phyloP scores from a whole-genome alignment of 163 green algal species.

The Chloroidium sp. region DNA sequence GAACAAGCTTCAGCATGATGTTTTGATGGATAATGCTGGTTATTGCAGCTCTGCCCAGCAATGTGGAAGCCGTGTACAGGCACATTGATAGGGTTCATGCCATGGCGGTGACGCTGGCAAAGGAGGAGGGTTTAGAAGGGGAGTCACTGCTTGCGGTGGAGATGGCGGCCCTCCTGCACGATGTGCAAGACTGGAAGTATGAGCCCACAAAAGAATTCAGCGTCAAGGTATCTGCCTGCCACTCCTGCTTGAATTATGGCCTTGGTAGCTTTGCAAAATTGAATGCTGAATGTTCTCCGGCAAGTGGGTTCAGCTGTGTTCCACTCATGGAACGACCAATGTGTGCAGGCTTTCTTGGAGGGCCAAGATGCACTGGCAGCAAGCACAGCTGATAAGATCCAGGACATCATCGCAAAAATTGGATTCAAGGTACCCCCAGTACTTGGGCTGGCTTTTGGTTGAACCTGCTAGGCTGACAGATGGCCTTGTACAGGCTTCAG shows the following conservation, averaged over 20 bases:
- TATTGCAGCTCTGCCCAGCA: too few relatives aligned
- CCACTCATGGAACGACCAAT: too few relatives aligned
- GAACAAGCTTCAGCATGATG: too few relatives aligned
- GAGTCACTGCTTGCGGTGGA: constrained; percentile 36
- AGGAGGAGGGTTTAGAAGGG: constrained; percentile 25
- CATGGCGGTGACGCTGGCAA: constrained; percentile 22
- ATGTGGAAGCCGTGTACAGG: constrained; percentile 3
- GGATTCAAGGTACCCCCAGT: constrained; percentile 45
- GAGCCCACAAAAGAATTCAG: not conserved
- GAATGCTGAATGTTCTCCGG: too few relatives aligned
- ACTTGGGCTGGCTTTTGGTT: not conserved
- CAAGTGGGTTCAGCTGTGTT: too few relatives aligned
- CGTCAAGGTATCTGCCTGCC: too few relatives aligned
- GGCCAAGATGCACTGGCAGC: too few relatives aligned
- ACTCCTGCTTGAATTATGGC: too few relatives aligned
- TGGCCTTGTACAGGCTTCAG: too few relatives aligned
- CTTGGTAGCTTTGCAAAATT: too few relatives aligned
- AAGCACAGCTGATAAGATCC: constrained; percentile 13
- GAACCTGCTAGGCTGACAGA: not conserved
- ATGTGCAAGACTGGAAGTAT: constrained; percentile 68
- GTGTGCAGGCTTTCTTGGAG: too few relatives aligned
- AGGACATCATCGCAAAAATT: constrained; percentile 33
- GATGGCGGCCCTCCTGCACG: constrained; percentile 54
- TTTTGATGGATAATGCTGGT: too few relatives aligned
- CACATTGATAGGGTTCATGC: constrained; percentile 41